Percentiles rank a stretch among this genome's conserved stretches.
Conservation (phyloP, 305 asterid species). For the Ilex paraguariensis region DNA sequence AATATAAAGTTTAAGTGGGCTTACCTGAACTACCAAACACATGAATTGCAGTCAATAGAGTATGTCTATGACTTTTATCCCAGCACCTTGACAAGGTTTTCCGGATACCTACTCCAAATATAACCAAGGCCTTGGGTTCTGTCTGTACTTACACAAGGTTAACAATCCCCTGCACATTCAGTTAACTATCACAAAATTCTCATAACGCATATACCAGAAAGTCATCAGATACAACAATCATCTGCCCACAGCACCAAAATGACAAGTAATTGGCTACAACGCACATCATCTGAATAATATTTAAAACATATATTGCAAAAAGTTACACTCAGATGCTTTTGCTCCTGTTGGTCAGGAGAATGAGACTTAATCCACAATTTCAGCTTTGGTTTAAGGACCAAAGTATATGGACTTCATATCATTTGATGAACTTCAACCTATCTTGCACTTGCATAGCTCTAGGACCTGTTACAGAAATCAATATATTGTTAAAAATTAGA, state of each 20-base stretch:
- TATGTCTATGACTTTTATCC: too few relatives aligned
- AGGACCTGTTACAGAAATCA: slow-evolving; percentile 12
- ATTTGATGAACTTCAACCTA: not conserved
- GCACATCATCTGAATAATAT: slow-evolving; percentile 9
- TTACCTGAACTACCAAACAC: not conserved
- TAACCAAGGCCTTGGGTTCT: too few relatives aligned
- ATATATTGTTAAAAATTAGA: not conserved
- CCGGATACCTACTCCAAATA: not conserved
- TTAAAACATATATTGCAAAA: slow-evolving; percentile 19
- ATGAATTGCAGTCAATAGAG: not conserved
- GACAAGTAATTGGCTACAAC: slow-evolving; percentile 22
- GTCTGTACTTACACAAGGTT: too few relatives aligned
- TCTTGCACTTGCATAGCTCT: slow-evolving; percentile 1
- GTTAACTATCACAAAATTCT: not conserved
- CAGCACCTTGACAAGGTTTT: too few relatives aligned
- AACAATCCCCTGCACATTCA: too few relatives aligned
- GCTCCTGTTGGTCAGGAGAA: slow-evolving; percentile 13
- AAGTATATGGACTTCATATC: slow-evolving; percentile 15
- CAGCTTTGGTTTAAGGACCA: slow-evolving; percentile 14
- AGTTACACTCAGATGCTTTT: slow-evolving; percentile 11
- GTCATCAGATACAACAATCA: slow-evolving; percentile 9
- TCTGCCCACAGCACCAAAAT: slow-evolving; percentile 8
- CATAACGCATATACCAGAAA: slow-evolving; percentile 7
- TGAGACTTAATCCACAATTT: slow-evolving; percentile 13
- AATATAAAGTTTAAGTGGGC: not conserved